These are phyloP conservation scores for Candida ovalis DNA, from an alignment of 805 yeast species.

Conservation along the genomic window DNA sequence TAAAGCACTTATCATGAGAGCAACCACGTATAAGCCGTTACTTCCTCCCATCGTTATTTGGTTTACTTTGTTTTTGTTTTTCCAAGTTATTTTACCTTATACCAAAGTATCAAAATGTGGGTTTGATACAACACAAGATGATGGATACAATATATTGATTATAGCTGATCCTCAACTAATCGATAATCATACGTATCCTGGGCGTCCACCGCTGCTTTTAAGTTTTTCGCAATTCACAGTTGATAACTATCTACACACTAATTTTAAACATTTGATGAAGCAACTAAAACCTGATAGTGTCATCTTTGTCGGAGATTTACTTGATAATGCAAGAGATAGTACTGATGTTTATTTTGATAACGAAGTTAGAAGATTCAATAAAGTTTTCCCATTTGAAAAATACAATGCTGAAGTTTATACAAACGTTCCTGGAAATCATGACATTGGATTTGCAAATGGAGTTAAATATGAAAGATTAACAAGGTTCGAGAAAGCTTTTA, in stretches of 20 bases:
- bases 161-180: constrained; percentile 95
- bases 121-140: constrained; percentile 3
- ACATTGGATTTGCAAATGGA: constrained; percentile 85
- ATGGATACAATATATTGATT: constrained; percentile 29
- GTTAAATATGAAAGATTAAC: constrained; percentile 52
- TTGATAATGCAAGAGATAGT: constrained; percentile 94
- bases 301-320: constrained; percentile 83
- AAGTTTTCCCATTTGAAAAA: constrained; percentile 51
- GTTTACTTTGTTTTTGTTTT: constrained; percentile 13
- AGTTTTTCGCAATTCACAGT: constrained; percentile 53
- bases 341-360: constrained; percentile 55
- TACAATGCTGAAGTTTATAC: constrained; percentile 38
- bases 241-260: constrained; percentile 78
- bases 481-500: constrained; percentile 71
- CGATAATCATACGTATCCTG: constrained; percentile 87
- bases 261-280: constrained; percentile 50
- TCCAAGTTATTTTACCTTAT: constrained; percentile 7
- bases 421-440: constrained; percentile 87
- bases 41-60: constrained; percentile 7
- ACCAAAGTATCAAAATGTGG: constrained; percentile 7
- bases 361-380: constrained; percentile 66
- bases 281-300: constrained; percentile 75
- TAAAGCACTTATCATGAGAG: not conserved
- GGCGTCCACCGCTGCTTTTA: constrained; percentile 42
- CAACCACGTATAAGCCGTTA: constrained; percentile 2